Conservation (phyloP, 2,329 filamentous ascomycete genomes). For the Aspergillus brunneoviolaceus region DNA sequence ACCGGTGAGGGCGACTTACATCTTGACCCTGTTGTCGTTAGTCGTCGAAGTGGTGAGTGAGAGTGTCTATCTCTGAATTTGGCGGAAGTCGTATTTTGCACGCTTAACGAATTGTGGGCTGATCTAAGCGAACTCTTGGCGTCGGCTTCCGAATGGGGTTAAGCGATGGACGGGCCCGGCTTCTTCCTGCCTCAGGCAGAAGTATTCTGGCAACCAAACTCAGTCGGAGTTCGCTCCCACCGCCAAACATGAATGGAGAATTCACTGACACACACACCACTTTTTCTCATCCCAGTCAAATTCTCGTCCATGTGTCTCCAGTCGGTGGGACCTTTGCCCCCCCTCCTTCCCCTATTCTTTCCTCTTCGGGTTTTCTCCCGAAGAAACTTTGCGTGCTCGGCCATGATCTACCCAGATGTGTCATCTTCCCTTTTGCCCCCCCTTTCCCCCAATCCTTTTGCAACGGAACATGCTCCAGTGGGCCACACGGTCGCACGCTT, state of each 20-base stretch:
- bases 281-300: not conserved
- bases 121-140: constrained; percentile 38
- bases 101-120: constrained; percentile 44
- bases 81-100: constrained; percentile 39
- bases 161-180: constrained; percentile 3
- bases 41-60: constrained; percentile 46
- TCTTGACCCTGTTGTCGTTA: constrained; percentile 51
- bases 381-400: not conserved
- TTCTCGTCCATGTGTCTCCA: not conserved
- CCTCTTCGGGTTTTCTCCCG: not conserved
- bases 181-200: constrained; percentile 15
- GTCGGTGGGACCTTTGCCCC: not conserved
- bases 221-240: not conserved
- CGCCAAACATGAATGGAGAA: not conserved
- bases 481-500: not conserved
- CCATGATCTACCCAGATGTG: not conserved
- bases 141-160: constrained; percentile 8
- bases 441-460: not conserved
- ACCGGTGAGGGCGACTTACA: constrained; percentile 37
- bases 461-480: not conserved
- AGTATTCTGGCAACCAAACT: not conserved
- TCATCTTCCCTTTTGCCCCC: too few relatives aligned
- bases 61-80: constrained; percentile 41
- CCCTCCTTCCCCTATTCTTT: not conserved
- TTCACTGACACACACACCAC: not conserved